Evolutionary conservation across 768 basidiomycete genomes (phyloP).

Genomic region (Rhizopogon vesiculosus): DNA sequence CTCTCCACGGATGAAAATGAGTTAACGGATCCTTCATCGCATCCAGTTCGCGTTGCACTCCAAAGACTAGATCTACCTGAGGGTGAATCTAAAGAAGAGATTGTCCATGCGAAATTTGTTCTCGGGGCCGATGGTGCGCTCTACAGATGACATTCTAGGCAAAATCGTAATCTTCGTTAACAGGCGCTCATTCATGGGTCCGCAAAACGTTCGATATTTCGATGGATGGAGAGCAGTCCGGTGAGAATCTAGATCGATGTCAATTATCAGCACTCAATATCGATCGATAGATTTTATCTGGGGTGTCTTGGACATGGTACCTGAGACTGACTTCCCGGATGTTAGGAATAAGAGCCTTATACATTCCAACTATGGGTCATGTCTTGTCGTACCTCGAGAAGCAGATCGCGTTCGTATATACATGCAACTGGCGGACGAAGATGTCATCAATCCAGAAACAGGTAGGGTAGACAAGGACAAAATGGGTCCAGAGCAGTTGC

Average conservation of each 20-base stretch:
- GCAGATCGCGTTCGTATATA: conserved; percentile 44
- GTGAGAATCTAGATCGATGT: conserved; percentile 14
- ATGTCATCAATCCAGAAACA: conserved; percentile 31
- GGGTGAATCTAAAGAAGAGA: conserved; percentile 39
- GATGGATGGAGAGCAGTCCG: conserved; percentile 74
- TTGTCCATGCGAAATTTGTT: conserved; percentile 68
- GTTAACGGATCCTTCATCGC: conserved; percentile 15
- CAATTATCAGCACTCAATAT: background rate
- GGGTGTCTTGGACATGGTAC: conserved; percentile 43
- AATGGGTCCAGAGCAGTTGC: conserved; percentile 33
- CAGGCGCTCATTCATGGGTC: conserved; percentile 83
- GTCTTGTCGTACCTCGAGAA: conserved; percentile 50
- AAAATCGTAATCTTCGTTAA: background rate
- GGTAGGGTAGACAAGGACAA: conserved; percentile 37
- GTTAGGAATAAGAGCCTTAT: conserved; percentile 43
- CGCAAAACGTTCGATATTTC: conserved; percentile 57
- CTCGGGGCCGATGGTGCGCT: conserved; percentile 67
- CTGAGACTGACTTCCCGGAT: conserved; percentile 52
- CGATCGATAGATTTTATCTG: conserved; percentile 31
- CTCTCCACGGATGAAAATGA: conserved; percentile 20
- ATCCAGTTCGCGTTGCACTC: conserved; percentile 20
- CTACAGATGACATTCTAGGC: background rate
- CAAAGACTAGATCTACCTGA: conserved; percentile 19
- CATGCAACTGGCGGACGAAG: conserved; percentile 41
- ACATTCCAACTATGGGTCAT: conserved; percentile 46